phyloP scores from a whole-genome alignment of 2,329 filamentous ascomycete genomes.

The Cercospora sp. region DNA sequence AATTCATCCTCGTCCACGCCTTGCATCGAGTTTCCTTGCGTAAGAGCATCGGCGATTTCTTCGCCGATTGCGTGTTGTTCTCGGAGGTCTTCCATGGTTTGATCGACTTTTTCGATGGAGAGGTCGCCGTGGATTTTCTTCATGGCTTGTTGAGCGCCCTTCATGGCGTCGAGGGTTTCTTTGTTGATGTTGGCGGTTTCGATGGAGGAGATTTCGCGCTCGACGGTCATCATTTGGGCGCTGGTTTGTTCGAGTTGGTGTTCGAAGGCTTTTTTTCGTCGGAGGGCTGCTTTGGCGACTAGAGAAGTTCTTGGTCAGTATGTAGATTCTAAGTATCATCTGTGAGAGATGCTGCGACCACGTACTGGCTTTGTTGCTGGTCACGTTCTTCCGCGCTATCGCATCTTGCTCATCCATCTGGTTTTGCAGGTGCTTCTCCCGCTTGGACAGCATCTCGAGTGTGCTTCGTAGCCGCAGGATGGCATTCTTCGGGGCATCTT shows the following conservation, averaged over 20 bases:
- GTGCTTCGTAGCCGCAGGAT: constrained; percentile 85
- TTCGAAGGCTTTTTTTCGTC: constrained; percentile 93
- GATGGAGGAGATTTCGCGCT: constrained; percentile 94
- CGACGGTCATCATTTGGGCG: constrained; percentile 85
- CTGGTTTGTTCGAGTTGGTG: constrained; percentile 87
- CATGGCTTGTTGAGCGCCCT: constrained; percentile 87
- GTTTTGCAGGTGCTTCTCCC: constrained; percentile 84
- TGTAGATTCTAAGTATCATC: no score
- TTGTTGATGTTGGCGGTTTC: constrained; percentile 98
- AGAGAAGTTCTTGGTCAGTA: constrained; percentile 4
- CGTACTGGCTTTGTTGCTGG: constrained; percentile 86
- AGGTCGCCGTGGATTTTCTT: constrained; percentile 86
- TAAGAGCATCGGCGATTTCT: constrained; percentile 86
- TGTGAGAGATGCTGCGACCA: constrained; percentile 5
- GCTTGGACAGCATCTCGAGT: constrained; percentile 96
- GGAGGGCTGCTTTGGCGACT: constrained; percentile 88
- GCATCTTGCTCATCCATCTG: constrained; percentile 93
- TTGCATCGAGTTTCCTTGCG: constrained; percentile 65
- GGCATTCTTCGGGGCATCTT: constrained; percentile 94
- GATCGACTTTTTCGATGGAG: constrained; percentile 90
- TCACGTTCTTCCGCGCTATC: constrained; percentile 84
- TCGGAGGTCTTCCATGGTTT: constrained; percentile 88
- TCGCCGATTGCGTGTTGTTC: constrained; percentile 92
- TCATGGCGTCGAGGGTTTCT: constrained; percentile 92
- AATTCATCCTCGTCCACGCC: constrained; percentile 82